Base-by-base conservation (phyloP, 192 early-diverging fungal species). In the Chytriomyces hyalinus region DNA sequence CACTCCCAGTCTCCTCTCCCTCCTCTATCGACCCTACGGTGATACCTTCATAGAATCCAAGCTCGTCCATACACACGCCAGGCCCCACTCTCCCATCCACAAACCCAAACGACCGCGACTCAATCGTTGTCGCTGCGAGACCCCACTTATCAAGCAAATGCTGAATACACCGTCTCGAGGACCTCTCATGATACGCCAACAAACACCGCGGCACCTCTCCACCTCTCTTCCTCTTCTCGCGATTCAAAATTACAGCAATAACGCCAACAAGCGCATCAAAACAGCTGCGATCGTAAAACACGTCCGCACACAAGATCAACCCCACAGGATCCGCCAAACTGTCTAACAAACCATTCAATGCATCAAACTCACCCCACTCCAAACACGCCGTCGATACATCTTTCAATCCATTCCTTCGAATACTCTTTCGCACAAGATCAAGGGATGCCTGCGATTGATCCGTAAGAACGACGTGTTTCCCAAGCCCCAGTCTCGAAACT, bases 181-280 rank as follows among this genome's bases (percentile, higher is more conserved):
- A 90, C 68, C 93, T 69, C 67, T 93, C 88, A 70, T 94, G 92
- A 73, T 94, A 94, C 0, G 92, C 84, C 3, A 92, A 92, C 8
- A 93, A 59, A 65, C 93, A 93, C 11, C 77, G 73, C 51, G 88
- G 86, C 3, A 82, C 67, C 10, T 59, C 45, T 20, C 24, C 5
- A 47, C 44, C 64, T 17, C 53, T 51, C 6, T 13, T 15, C 20
- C 26, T 4, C 63, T 22, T 43, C 73, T 45, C 28, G 20, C 20
- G 10, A 15, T 28, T 72, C 22, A 94, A 84, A 45, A 93, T 78
- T 64, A 81, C 87, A 0, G 91, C 78, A 11, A 92, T 80, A 1
- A 91, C 91, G 8, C 83, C 81, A 26, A 94, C 49, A 6, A 93
- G 73, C n/a, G 86, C 80, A 44, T 93, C 92, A 80, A 93, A 94